Evolutionary conservation across 2,329 filamentous ascomycete species (phyloP).

Genomic region (Chaetomiaceae sp.): DNA sequence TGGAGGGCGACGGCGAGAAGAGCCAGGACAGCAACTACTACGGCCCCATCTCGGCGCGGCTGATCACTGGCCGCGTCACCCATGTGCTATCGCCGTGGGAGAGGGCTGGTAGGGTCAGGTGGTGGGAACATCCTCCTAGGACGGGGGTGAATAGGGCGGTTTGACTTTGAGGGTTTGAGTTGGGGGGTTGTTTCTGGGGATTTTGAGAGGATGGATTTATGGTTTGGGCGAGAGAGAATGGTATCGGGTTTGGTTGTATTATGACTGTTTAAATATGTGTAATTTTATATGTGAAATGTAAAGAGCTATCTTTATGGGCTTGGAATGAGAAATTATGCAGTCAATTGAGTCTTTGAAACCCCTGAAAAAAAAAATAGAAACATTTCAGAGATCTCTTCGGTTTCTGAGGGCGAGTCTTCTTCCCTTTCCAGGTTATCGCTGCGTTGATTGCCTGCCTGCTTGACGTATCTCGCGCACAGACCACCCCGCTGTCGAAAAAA

Average conservation of each 20-base stretch:
- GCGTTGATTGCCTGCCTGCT: too few species aligned
- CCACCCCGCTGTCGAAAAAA: slow-evolving; percentile 15
- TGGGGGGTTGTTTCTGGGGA: not conserved
- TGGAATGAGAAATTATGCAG: too few species aligned
- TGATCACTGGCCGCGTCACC: slow-evolving; percentile 71
- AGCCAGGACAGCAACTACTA: slow-evolving; percentile 83
- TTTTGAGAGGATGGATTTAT: not conserved
- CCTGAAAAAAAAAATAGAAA: too few species aligned
- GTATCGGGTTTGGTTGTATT: too few species aligned
- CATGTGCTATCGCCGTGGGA: slow-evolving; percentile 66
- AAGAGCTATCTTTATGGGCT: too few species aligned
- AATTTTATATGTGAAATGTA: too few species aligned
- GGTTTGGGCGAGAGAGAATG: too few species aligned
- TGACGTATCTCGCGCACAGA: slow-evolving; percentile 1
- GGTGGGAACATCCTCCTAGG: slow-evolving; percentile 46
- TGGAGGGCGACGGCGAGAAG: slow-evolving; percentile 81
- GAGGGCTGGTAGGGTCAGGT: slow-evolving; percentile 53
- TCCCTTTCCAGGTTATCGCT: not conserved
- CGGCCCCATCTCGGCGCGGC: slow-evolving; percentile 70
- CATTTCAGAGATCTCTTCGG: too few species aligned
- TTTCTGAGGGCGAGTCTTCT: not conserved
- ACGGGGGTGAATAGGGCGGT: slow-evolving; percentile 13
- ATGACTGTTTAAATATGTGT: too few species aligned
- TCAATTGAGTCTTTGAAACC: too few species aligned
- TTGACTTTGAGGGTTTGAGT: not conserved